phyloP scores from a whole-genome alignment of 306 rosid genomes.

The Potentilla sterilis region DNA sequence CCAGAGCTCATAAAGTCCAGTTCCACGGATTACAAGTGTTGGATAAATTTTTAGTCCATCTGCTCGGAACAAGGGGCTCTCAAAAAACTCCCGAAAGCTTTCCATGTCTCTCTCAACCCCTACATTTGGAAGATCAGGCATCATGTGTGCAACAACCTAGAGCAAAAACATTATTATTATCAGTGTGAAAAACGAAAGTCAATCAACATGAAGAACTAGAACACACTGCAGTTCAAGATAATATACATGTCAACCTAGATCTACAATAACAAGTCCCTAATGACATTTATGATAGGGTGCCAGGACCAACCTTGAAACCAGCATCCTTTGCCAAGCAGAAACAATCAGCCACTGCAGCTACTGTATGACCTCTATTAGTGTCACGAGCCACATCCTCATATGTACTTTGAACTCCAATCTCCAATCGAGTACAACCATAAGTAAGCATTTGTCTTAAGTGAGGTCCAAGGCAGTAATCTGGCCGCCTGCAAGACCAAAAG shows the following conservation, averaged over 20 bases:
- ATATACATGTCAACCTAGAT: no score
- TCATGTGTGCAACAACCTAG: slow-evolving; percentile 99
- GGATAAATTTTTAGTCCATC: slow-evolving; percentile 99
- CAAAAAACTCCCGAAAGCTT: slow-evolving; percentile 92
- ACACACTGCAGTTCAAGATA: no score
- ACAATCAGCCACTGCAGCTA: slow-evolving; percentile 95
- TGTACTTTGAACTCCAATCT: slow-evolving; percentile 98
- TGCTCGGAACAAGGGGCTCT: slow-evolving; percentile 87
- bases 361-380: slow-evolving; percentile 96
- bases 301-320: slow-evolving; percentile 78
- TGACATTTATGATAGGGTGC: neutral
- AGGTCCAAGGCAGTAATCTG: slow-evolving; percentile 98
- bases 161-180: slow-evolving; percentile 19
- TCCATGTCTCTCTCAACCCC: slow-evolving; percentile 99
- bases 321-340: slow-evolving; percentile 97
- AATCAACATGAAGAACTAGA: neutral
- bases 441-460: slow-evolving; percentile 96
- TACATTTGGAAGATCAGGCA: slow-evolving; percentile 99
- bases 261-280: neutral
- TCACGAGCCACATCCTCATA: slow-evolving; percentile 98
- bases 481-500: slow-evolving; percentile 62
- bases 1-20: slow-evolving; percentile 99
- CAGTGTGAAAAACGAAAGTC: slow-evolving; percentile 4
- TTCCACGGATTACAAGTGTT: slow-evolving; percentile 95
- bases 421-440: slow-evolving; percentile 92